Evolutionary conservation across 2,329 filamentous ascomycete species (phyloP), one percentile per base, ranked within the genome.

Genomic region (Herpotrichia juniperi): DNA sequence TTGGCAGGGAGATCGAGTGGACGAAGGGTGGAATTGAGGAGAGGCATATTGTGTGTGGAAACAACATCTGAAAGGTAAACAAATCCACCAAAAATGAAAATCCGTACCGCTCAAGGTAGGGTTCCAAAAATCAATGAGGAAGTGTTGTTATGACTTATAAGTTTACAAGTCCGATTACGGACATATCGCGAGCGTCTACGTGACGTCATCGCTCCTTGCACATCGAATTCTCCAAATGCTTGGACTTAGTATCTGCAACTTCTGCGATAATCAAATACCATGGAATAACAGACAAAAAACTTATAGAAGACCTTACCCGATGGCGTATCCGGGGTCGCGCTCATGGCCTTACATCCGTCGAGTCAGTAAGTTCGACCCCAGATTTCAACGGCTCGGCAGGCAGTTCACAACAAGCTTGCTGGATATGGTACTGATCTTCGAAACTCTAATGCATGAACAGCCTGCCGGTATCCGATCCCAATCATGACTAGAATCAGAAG

Each of bases 31-130:
- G 49, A 1, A 62, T 66, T 25, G 62, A 63, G 2, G 70, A 72
- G 46, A 58, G 60, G 42, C 69, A 73, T 50, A 45, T 67, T 17
- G 56, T 66, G 0, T 73, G 70, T 37, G 69, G 69, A 22, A 52
- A 71, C 46, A 66, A 72, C 21, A 50, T 71, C 8, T 73, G 53
- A 46, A 21, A 16, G 16, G 37, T 40, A 12, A 8, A 6, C 19
- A 19, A 6, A 12, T 7, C 14, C 10, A n/a, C 12, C 21, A n/a
- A 40, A 22, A 24, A 22, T 24, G 21, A 40, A 40, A 40, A 16
- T 34, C 5, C 10, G 10, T 26, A 6, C 4, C 19, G 16, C 7
- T 16, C 28, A 5, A 34, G 21, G 17, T n/a, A n/a, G n/a, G n/a
- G n/a, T n/a, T n/a, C n/a, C n/a, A n/a, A n/a, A n/a, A n/a, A n/a